Conservation (phyloP, 2,329 filamentous ascomycete species). For the Pyrenophora graminea region DNA sequence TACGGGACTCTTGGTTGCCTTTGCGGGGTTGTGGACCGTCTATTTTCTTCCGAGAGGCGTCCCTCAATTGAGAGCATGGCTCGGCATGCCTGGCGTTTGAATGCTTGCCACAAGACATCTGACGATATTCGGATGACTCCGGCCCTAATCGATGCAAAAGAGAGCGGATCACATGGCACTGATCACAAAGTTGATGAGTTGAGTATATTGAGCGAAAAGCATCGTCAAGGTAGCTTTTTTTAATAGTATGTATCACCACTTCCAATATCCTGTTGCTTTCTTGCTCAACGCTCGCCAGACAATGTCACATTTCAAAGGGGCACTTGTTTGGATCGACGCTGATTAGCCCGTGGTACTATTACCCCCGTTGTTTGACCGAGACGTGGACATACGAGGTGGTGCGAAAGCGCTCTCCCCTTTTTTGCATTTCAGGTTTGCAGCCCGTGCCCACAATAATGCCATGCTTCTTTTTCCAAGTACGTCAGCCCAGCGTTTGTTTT, state of each 20-base stretch:
- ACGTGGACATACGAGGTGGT: no score
- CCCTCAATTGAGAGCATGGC: constrained; percentile 47
- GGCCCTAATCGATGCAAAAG: not conserved
- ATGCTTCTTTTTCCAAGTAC: no score
- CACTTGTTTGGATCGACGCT: no score
- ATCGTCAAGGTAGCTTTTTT: constrained; percentile 5
- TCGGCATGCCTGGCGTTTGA: constrained; percentile 55
- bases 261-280: not conserved
- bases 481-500: no score
- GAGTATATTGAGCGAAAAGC: constrained; percentile 2
- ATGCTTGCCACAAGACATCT: not conserved
- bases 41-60: constrained; percentile 55
- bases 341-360: no score
- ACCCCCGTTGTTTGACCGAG: no score
- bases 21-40: constrained; percentile 50
- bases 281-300: no score
- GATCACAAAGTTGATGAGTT: constrained; percentile 2
- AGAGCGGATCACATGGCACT: not conserved
- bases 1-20: constrained; percentile 55
- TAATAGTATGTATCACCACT: constrained; percentile 4
- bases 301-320: not conserved
- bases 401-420: no score
- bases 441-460: no score
- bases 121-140: no score
- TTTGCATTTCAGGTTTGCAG: no score